These are phyloP conservation scores for Vaucheria bursata DNA, from an alignment of 352 stramenopile species.

Conservation along the genomic window DNA sequence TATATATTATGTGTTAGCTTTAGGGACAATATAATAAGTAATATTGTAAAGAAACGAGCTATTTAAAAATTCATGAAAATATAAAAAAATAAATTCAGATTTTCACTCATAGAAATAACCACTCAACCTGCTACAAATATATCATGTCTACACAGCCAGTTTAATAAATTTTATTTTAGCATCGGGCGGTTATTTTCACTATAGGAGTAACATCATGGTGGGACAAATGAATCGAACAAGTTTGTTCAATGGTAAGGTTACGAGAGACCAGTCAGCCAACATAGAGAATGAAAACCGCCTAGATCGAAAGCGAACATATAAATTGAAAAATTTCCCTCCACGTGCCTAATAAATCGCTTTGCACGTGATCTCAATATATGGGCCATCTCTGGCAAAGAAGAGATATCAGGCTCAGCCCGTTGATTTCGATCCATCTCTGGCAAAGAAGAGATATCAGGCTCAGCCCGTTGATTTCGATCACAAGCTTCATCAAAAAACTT, in stretches of 20 bases:
- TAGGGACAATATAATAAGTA: too few relatives aligned
- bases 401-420: not conserved
- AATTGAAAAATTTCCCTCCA: not conserved
- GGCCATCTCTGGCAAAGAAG: conserved; percentile 5
- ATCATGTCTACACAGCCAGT: not conserved
- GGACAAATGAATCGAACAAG: not conserved
- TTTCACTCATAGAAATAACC: too few relatives aligned
- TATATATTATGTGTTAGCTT: too few relatives aligned
- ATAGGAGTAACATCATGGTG: not conserved
- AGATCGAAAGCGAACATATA: not conserved
- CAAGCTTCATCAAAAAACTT: too few relatives aligned
- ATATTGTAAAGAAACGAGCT: too few relatives aligned
- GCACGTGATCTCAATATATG: not conserved
- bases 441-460: not conserved
- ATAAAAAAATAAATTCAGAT: too few relatives aligned
- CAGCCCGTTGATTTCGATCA: not conserved
- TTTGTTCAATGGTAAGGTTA: not conserved
- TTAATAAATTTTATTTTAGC: not conserved
- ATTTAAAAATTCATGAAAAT: too few relatives aligned
- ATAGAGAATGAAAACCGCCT: not conserved
- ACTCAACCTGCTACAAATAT: too few relatives aligned
- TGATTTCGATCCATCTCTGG: not conserved
- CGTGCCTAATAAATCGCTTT: not conserved
- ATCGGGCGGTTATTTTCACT: not conserved
- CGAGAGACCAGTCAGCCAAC: not conserved